Percentiles rank a stretch among this genome's conserved stretches.
Conservation (phyloP, 2,329 filamentous ascomycete genomes). For the Diaporthe vaccinii region DNA sequence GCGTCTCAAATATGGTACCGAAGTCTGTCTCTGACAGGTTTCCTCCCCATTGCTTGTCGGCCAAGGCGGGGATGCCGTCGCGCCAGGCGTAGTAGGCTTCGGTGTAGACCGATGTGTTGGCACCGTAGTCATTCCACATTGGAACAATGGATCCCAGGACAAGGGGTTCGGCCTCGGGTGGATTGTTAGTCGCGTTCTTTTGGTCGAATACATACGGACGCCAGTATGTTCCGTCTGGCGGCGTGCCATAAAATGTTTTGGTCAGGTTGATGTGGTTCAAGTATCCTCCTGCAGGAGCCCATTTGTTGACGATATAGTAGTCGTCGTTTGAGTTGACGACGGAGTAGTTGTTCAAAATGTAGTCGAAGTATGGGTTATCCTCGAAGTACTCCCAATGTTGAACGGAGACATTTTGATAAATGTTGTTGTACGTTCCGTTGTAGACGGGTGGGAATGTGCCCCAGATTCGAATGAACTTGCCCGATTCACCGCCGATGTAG, state of each 20-base stretch:
- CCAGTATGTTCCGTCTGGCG: slow-evolving; percentile 57
- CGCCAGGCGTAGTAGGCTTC: slow-evolving; percentile 66
- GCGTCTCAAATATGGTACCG: slow-evolving; percentile 50
- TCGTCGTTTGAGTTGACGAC: slow-evolving; percentile 68
- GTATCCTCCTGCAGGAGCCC: slow-evolving; percentile 59
- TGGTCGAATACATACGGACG: slow-evolving; percentile 65
- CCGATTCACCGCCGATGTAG: slow-evolving; percentile 56
- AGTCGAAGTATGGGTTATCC: slow-evolving; percentile 61
- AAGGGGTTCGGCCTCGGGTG: slow-evolving; percentile 52
- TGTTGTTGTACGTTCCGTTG: slow-evolving; percentile 49
- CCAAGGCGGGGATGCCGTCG: slow-evolving; percentile 64
- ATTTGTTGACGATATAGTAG: slow-evolving; percentile 66
- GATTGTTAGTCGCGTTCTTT: slow-evolving; percentile 62
- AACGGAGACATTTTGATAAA: slow-evolving; percentile 60
- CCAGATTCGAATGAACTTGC: slow-evolving; percentile 67
- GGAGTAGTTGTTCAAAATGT: slow-evolving; percentile 59
- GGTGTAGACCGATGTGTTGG: slow-evolving; percentile 63
- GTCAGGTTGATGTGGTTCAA: slow-evolving; percentile 57
- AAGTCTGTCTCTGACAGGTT: slow-evolving; percentile 57
- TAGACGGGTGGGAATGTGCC: slow-evolving; percentile 64
- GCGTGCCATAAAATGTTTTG: slow-evolving; percentile 60
- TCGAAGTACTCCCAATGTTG: slow-evolving; percentile 70
- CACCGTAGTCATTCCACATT: slow-evolving; percentile 68
- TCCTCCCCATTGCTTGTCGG: slow-evolving; percentile 67
- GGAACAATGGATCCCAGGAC: slow-evolving; percentile 64